Percentiles rank a stretch among this genome's conserved stretches.
These are phyloP conservation scores for Suhomyces prunicola DNA, from an alignment of 805 yeast species.

Conservation along the genomic window DNA sequence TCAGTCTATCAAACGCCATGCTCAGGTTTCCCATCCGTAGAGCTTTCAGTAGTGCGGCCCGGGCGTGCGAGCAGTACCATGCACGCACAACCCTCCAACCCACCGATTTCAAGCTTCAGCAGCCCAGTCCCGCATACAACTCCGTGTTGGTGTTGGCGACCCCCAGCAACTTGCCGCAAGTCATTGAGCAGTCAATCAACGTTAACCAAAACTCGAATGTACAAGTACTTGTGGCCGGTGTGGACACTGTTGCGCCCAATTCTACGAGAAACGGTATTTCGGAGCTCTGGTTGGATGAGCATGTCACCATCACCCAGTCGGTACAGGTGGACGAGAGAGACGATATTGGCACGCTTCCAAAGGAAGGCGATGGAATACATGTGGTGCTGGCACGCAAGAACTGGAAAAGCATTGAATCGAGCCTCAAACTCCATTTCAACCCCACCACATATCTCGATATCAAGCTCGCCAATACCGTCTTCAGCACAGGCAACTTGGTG, in stretches of 20 bases:
- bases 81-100: slow-evolving; percentile 10
- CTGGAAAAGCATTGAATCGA: slow-evolving; percentile 35
- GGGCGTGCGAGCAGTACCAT: neutral
- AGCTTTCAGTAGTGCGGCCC: neutral
- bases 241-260: slow-evolving; percentile 35
- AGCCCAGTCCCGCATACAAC: slow-evolving; percentile 17
- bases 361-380: slow-evolving; percentile 35
- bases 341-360: slow-evolving; percentile 18
- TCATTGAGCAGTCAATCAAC: slow-evolving; percentile 29
- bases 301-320: slow-evolving; percentile 16
- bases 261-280: slow-evolving; percentile 34
- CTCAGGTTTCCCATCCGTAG: neutral
- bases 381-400: slow-evolving; percentile 33
- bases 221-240: slow-evolving; percentile 41
- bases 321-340: slow-evolving; percentile 22
- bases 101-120: slow-evolving; percentile 1
- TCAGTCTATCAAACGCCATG: neutral
- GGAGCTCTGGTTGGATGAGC: slow-evolving; percentile 37
- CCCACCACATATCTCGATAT: slow-evolving; percentile 15
- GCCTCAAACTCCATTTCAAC: slow-evolving; percentile 14
- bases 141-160: slow-evolving; percentile 37
- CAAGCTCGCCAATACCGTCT: slow-evolving; percentile 39
- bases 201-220: slow-evolving; percentile 21
- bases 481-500: slow-evolving; percentile 30
- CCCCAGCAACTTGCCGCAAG: slow-evolving; percentile 27